Evolutionary conservation across 805 yeast genomes (phyloP), one percentile per base, ranked within the genome.

Genomic region (Sungouiozyma ichnusensis): DNA sequence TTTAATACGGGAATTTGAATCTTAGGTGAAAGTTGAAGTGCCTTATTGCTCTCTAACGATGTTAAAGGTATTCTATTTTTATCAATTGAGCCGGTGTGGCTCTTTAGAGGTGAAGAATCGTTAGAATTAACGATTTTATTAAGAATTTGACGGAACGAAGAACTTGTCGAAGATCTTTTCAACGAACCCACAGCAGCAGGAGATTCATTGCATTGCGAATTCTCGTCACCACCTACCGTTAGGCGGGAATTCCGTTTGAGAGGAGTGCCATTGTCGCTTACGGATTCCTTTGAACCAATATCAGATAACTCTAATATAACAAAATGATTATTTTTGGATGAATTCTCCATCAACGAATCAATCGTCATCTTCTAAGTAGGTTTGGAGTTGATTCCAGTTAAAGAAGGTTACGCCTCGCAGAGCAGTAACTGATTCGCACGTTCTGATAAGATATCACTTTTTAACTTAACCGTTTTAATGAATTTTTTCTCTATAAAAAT

Each of bases 161-260:
- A 53, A 16, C 63, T 54, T 2, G 64, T 60, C 1, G 62, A 56
- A 4, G 61, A 55, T 35, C 64, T 48, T 35, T 57, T 49, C 42
- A 49, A 35, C 3, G 15, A 6, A 24, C 29, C 29, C 6, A 6
- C 29, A 24, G 9, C 29, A 24, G 45, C 33, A 4, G 45, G 17
- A 13, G 43, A 37, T 16, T 35, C 35, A 33, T n/a, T 33, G 17
- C 9, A 27, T 4, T 33, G 33, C 3, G 18, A 32, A 33, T 20
- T 27, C 13, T 42, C 41, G 7, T 33, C 7, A 33, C 36, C 33
- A n/a, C 16, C 11, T 7, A 24, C 29, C 9, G 29, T 24, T 6
- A 7, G 29, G 6, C 29, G 29, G 9, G 29, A 24, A 24, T 24
- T 24, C 29, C 29, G 6, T 24, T 24, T 24, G 11, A 24, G 11